Evolutionary conservation across 305 asterid genomes (phyloP), one percentile per base, ranked within the genome.

Genomic region (Solanum hybrid): DNA sequence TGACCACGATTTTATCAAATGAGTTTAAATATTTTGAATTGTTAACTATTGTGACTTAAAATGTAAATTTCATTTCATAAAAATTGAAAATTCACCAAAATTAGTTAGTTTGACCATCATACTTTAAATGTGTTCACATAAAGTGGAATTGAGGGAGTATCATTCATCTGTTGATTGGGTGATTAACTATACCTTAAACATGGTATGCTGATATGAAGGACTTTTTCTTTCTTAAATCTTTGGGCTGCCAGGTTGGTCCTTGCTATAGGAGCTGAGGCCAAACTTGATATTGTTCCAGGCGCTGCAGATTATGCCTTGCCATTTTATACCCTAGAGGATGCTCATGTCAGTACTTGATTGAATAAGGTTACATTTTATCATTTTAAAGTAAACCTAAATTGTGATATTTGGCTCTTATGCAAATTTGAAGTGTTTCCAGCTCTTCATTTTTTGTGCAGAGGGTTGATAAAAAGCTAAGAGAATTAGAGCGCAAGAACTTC

Each of bases 211-310:
- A 93, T 93, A 79, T 91, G 89, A 82, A 89, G 22, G n/a, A 39
- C 35, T 81, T 81, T 80, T 81, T 81, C 33, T 79, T 35, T 79
- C 64, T 80, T 88, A 81, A 93, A 91, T 71, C 92, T 91, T 89
- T 92, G 96, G 97, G 94, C 96, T 96, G 99, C 96, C 96, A 97
- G 99, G 99, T 95, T 97, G 98, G 99, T 97, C 89, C 96, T 97
- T 94, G 98, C 99, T 33, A 93, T 96, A 78, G 99, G 99, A 94
- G 98, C 98, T 91, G 97, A 96, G 91, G 89, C 99, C 91, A 96
- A 95, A 92, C 95, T 96, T 92, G 97, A 97, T 93, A 61, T 92
- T 75, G 98, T 95, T 92, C 99, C 99, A 61, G 99, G 99, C 85
- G 98, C 99, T 86, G 89, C 90, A 8, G 98, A 96, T 83, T 89